Percentiles rank a stretch among this genome's conserved stretches.
phyloP scores from a whole-genome alignment of 2,329 filamentous ascomycete species.

The Pseudopyrenochaeta lycopersici region DNA sequence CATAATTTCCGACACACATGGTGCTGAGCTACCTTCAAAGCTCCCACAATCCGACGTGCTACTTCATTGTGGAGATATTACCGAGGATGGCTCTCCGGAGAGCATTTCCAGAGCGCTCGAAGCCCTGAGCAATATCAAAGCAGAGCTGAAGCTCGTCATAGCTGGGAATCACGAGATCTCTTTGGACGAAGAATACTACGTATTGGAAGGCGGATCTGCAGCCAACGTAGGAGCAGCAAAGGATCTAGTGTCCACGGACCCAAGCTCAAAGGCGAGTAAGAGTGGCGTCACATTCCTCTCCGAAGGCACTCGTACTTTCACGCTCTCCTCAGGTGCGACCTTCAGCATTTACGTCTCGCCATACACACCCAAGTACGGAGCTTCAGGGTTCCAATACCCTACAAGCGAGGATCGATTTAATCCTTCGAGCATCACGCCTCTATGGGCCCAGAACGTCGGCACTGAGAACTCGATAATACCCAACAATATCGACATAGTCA shows the following conservation, averaged over 20 bases:
- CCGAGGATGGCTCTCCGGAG: slow-evolving; percentile 56
- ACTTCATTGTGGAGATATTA: slow-evolving; percentile 67
- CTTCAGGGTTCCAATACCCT: slow-evolving; percentile 64
- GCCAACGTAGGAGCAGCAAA: slow-evolving; percentile 12
- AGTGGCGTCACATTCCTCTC: slow-evolving; percentile 61
- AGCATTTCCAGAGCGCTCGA: slow-evolving; percentile 57
- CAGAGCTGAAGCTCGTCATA: slow-evolving; percentile 67
- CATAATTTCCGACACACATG: slow-evolving; percentile 55
- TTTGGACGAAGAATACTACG: slow-evolving; percentile 55
- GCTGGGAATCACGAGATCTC: slow-evolving; percentile 70
- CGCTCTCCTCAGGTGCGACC: slow-evolving; percentile 56
- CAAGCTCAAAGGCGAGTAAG: slow-evolving; percentile 47
- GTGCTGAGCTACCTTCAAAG: slow-evolving; percentile 32
- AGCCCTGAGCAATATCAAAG: slow-evolving; percentile 57
- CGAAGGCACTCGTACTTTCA: slow-evolving; percentile 60
- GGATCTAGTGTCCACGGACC: slow-evolving; percentile 45
- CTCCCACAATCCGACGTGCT: slow-evolving; percentile 62
- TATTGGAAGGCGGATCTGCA: slow-evolving; percentile 39
- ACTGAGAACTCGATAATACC: slow-evolving; percentile 38
- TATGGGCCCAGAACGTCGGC: slow-evolving; percentile 27
- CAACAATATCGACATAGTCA: slow-evolving; percentile 61
- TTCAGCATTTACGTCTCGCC: slow-evolving; percentile 62
- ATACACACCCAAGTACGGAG: slow-evolving; percentile 62
- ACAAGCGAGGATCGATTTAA: slow-evolving; percentile 62
- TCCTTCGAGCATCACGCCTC: slow-evolving; percentile 22